These are phyloP conservation scores for Umbelopsis vinacea DNA, from an alignment of 192 early-diverging fungal genomes.

Conservation along the genomic window DNA sequence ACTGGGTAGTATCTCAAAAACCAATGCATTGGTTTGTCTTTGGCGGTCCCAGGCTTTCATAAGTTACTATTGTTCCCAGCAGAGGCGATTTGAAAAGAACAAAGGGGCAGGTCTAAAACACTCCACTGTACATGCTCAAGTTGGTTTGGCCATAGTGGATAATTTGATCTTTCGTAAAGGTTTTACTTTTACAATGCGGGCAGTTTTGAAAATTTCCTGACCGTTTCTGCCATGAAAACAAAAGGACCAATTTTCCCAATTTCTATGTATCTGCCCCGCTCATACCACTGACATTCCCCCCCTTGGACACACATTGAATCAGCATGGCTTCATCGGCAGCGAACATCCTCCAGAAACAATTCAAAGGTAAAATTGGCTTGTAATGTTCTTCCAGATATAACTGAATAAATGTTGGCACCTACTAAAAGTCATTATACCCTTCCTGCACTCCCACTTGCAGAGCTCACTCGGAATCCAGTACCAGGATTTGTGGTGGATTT, in stretches of 20 bases:
- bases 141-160: too few species aligned
- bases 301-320: conserved; percentile 15
- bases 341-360: conserved; percentile 51
- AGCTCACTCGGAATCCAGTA: conserved; percentile 50
- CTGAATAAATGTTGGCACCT: not conserved
- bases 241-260: not conserved
- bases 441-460: conserved; percentile 20
- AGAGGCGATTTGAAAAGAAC: not conserved
- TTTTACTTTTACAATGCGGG: too few species aligned
- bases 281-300: not conserved
- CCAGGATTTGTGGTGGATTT: conserved; percentile 57
- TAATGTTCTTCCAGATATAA: not conserved
- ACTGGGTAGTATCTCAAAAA: too few species aligned
- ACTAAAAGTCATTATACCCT: not conserved
- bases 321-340: conserved; percentile 43
- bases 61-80: not conserved
- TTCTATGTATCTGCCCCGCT: not conserved
- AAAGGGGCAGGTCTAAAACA: not conserved
- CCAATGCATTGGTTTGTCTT: too few species aligned
- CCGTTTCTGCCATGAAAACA: not conserved
- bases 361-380: conserved; percentile 46
- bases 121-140: too few species aligned
- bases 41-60: too few species aligned
- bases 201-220: too few species aligned
- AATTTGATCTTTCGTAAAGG: too few species aligned